phyloP scores from a whole-genome alignment of 2,329 filamentous ascomycete species.

The Fonsecaea erecta region DNA sequence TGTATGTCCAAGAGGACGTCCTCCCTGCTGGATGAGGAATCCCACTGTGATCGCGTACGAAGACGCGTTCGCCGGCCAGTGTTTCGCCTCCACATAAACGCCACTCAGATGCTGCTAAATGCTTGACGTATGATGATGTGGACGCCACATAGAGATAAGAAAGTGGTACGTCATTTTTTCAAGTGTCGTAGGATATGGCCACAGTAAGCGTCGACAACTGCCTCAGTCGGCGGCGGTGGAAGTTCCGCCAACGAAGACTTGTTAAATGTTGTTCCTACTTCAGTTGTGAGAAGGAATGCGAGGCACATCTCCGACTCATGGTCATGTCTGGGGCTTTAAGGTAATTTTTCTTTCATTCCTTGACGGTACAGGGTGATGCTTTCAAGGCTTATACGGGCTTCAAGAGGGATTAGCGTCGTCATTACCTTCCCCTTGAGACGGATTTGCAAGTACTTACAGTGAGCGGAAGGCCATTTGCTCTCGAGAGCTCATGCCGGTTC shows the following conservation, averaged over 20 bases:
- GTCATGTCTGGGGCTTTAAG: not conserved
- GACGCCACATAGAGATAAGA: not conserved
- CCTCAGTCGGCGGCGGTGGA: not conserved
- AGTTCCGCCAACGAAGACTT: not conserved
- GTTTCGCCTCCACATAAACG: not conserved
- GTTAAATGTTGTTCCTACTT: not conserved
- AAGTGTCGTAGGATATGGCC: not conserved
- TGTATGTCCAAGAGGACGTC: not conserved
- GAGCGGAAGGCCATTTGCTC: constrained; percentile 20
- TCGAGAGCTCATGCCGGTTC: constrained; percentile 9
- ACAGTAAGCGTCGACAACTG: not conserved
- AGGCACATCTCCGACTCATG: not conserved
- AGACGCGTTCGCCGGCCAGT: not conserved
- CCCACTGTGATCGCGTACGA: not conserved
- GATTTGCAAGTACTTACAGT: not conserved
- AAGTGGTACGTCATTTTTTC: not conserved
- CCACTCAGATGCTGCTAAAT: not conserved
- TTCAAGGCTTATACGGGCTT: constrained; percentile 1
- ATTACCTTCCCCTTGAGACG: too few species aligned
- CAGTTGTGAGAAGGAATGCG: not conserved
- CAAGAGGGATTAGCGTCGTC: not conserved
- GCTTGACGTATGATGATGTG: not conserved
- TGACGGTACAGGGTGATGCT: not conserved
- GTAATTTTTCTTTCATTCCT: not conserved
- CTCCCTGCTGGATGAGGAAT: not conserved